Evolutionary conservation across 352 stramenopile genomes (phyloP), one percentile per base, ranked within the genome.

Genomic region (Globisporangium irregulare): DNA sequence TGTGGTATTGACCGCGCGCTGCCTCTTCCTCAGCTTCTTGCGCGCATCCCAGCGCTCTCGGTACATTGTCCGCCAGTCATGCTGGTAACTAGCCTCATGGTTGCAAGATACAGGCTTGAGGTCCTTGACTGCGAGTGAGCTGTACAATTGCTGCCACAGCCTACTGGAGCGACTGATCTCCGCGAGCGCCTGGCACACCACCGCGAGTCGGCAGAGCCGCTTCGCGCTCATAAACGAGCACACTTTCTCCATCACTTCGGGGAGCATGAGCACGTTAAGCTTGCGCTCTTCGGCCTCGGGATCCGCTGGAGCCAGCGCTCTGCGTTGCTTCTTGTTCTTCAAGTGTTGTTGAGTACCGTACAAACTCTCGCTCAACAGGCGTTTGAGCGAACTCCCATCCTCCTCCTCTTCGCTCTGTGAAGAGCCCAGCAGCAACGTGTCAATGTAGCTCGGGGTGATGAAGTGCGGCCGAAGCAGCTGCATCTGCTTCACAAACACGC

Each of bases 171-270:
- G 69, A 41, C 76, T 79, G 20, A 91, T 60, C 9, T 74, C 53
- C 1, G 75, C 75, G 69, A 91, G 87, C 0, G 58, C 67, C 4
- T 69, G 73, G 59, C 80, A 89, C 14, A 92, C 82, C 4, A 87
- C 68, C 4, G 82, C 73, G 15, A 92, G 74, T 10, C 84, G 80
- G 62, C 75, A 82, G 20, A 92, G 80, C 3, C 84, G 77, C 73
- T 91, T 92, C 12, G 82, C 80, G 46, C 75, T 92, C 79, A 92
- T 85, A 56, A 81, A 90, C 1, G 84, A 89, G 32, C 76, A 90
- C 34, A 92, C 79, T 1, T 70, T 72, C 65, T 91, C 82, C 82
- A 91, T 90, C 7, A 90, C 72, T 48, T 92, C 82, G 0, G 82
- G 80, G 1, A 90, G 59, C 18, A 91, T 51, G 22, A 92, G 41